Percentiles rank a stretch among this genome's conserved stretches.
phyloP scores from a whole-genome alignment of 345 rosid species.

The Iberis pinnata region DNA sequence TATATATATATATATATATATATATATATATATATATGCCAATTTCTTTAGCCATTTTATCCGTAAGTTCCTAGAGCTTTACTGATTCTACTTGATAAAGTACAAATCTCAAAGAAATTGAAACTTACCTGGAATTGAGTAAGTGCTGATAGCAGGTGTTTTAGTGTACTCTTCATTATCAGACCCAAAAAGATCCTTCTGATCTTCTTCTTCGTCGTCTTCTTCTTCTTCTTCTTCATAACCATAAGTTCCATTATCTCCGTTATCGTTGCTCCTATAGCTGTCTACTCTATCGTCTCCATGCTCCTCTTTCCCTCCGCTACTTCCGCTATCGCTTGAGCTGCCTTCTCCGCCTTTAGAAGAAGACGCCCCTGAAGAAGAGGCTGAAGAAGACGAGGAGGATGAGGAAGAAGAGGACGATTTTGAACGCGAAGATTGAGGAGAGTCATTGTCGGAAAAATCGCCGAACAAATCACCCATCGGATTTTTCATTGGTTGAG shows the following conservation, averaged over 20 bases:
- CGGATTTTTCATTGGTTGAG: conserved; percentile 18
- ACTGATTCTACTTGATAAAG: background rate
- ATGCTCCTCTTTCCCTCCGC: conserved; percentile 42
- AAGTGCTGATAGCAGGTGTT: conserved; percentile 57
- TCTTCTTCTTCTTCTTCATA: conserved; percentile 34
- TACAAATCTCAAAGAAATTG: background rate
- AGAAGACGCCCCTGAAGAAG: conserved; percentile 27
- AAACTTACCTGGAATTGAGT: conserved; percentile 62
- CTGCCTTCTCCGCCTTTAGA: conserved; percentile 31
- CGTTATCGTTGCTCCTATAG: conserved; percentile 20
- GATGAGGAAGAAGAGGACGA: conserved; percentile 42
- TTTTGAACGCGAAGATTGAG: conserved; percentile 42
- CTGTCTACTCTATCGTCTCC: conserved; percentile 34
- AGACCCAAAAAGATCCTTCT: conserved; percentile 75
- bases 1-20: too few relatives aligned
- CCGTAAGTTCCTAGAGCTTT: conserved; percentile 4
- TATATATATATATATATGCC: too few relatives aligned
- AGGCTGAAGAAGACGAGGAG: conserved; percentile 31
- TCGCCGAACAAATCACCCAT: conserved; percentile 44
- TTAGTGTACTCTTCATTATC: conserved; percentile 83
- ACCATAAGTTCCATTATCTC: conserved; percentile 14
- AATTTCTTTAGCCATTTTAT: too few relatives aligned
- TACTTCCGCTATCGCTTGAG: conserved; percentile 39
- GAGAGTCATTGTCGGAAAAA: conserved; percentile 35
- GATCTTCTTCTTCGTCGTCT: conserved; percentile 33